A percentile compares a stretch with the other conserved stretches of the same genome.
Conservation (phyloP, 495 filamentous ascomycete species). For the Cryomyces antarcticus region DNA sequence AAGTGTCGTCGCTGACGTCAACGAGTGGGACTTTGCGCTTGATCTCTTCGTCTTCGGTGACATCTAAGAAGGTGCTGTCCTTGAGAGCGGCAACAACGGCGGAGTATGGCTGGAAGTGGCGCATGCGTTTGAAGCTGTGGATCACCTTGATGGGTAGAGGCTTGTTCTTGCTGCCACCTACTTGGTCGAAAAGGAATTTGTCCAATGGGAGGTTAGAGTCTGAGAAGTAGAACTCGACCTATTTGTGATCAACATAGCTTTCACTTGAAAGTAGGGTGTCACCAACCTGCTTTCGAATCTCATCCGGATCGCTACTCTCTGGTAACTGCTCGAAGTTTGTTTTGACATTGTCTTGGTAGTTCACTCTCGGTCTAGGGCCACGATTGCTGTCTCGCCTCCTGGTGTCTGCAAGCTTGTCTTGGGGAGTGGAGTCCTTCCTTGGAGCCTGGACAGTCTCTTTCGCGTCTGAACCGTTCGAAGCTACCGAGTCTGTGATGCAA, state of each 20-base stretch:
- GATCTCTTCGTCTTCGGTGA: conserved; percentile 44
- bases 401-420: no score
- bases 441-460: no score
- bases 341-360: conserved; percentile 2
- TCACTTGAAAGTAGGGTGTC: neutral
- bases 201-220: conserved; percentile 80
- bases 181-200: conserved; percentile 59
- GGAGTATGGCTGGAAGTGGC: conserved; percentile 63
- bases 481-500: no score
- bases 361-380: neutral
- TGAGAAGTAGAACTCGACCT: conserved; percentile 97
- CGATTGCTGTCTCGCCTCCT: no score
- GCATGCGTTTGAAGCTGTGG: conserved; percentile 82
- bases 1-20: conserved; percentile 19
- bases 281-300: conserved; percentile 60
- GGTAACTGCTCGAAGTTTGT: conserved; percentile 33
- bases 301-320: conserved; percentile 47
- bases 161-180: conserved; percentile 58
- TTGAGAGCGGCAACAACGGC: conserved; percentile 67
- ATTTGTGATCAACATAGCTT: conserved; percentile 1
- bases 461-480: no score
- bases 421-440: no score
- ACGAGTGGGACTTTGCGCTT: conserved; percentile 52
- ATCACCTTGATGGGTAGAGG: conserved; percentile 56
- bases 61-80: conserved; percentile 44